A percentile compares a stretch with the other conserved stretches of the same genome.
Conservation (phyloP, 768 basidiomycete species). For the Auriscalpium microsporum region DNA sequence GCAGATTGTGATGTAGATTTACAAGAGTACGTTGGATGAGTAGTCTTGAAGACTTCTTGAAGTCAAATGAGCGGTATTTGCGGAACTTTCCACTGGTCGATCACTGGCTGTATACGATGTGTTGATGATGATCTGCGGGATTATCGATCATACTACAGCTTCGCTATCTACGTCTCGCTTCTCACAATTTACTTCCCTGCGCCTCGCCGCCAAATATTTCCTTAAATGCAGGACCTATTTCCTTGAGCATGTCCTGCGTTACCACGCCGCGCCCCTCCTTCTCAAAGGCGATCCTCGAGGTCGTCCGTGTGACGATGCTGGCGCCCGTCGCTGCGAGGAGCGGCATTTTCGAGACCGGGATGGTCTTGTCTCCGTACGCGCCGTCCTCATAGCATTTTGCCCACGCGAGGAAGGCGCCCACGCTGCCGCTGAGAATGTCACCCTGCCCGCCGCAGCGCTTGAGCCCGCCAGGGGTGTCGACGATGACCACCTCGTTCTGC, state of each 20-base stretch:
- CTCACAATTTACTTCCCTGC: slow-evolving; percentile 32
- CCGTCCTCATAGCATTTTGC: slow-evolving; percentile 88
- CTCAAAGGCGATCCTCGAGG: slow-evolving; percentile 68
- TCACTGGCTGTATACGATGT: too few relatives aligned
- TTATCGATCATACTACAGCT: too few relatives aligned
- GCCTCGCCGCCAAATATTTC: slow-evolving; percentile 57
- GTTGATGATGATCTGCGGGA: too few relatives aligned
- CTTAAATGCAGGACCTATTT: slow-evolving; percentile 57
- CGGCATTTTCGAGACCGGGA: slow-evolving; percentile 62
- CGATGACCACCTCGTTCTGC: slow-evolving; percentile 43
- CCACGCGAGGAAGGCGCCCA: slow-evolving; percentile 92
- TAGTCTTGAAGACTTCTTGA: too few relatives aligned
- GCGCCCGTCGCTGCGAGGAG: slow-evolving; percentile 80
- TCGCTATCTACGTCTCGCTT: too few relatives aligned
- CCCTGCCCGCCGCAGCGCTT: slow-evolving; percentile 97
- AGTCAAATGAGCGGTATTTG: too few relatives aligned
- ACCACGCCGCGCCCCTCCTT: slow-evolving; percentile 74
- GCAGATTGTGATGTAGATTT: too few relatives aligned
- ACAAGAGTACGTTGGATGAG: too few relatives aligned
- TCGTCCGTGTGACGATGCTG: slow-evolving; percentile 81
- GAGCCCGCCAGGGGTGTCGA: slow-evolving; percentile 68
- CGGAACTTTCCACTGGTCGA: too few relatives aligned
- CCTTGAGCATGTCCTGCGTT: slow-evolving; percentile 39
- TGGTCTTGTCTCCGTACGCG: slow-evolving; percentile 52
- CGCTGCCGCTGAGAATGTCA: slow-evolving; percentile 81